phyloP scores from a whole-genome alignment of 176 grass and related monocot genomes.

The Luzula sylvatica region DNA sequence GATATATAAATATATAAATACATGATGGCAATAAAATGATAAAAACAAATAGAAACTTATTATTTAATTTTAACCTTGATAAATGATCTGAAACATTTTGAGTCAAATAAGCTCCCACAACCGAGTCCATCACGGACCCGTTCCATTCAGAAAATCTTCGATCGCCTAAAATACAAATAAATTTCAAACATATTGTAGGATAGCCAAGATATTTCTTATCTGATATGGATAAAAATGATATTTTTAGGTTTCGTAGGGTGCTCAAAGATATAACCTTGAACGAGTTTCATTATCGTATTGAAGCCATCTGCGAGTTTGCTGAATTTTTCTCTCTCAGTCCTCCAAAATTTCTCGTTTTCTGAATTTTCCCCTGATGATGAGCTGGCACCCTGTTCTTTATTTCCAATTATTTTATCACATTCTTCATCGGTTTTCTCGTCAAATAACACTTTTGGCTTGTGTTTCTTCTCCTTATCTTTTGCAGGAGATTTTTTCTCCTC shows the following conservation, averaged over 20 bases:
- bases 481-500: neutral
- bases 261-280: constrained; percentile 1
- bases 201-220: neutral
- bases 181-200: neutral
- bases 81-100: constrained; percentile 41
- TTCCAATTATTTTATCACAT: constrained; percentile 2
- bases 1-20: too few relatives aligned
- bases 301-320: neutral
- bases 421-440: constrained; percentile 9
- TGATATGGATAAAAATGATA: neutral
- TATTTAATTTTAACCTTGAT: constrained; percentile 24
- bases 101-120: constrained; percentile 39
- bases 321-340: constrained; percentile 14
- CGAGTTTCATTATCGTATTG: constrained; percentile 17
- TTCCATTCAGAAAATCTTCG: constrained; percentile 34
- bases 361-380: constrained; percentile 4
- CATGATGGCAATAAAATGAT: too few relatives aligned
- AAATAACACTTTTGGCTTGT: neutral
- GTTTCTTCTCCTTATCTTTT: too few relatives aligned
- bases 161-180: constrained; percentile 14
- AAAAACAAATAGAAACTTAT: neutral
- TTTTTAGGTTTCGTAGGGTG: too few relatives aligned
- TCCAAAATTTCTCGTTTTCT: constrained; percentile 16
- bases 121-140: constrained; percentile 36
- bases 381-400: neutral